Evolutionary conservation across 2,329 filamentous ascomycete genomes (phyloP).

Genomic region (Magnaporthiopsis incrustans): DNA sequence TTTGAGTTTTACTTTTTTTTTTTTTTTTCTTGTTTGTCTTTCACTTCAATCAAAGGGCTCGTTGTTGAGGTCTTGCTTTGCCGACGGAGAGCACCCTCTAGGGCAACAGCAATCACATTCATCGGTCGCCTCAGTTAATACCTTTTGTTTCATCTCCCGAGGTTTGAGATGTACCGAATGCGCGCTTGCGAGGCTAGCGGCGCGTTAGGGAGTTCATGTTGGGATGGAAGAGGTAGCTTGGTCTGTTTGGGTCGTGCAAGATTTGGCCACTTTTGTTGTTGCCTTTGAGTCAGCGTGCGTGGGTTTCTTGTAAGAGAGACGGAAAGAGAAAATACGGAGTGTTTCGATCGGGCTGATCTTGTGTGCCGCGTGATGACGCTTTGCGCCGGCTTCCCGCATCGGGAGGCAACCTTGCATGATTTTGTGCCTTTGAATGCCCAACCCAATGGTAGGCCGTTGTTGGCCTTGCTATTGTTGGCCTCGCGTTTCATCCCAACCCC

Average conservation of each 20-base stretch:
- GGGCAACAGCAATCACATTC: neutral
- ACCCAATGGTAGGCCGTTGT: neutral
- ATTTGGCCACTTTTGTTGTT: neutral
- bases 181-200: neutral
- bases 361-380: neutral
- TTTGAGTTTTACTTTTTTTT: neutral
- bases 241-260: neutral
- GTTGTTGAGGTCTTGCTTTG: neutral
- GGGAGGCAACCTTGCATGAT: neutral
- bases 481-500: neutral
- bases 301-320: neutral
- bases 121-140: neutral
- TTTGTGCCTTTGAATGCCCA: neutral
- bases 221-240: neutral
- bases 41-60: neutral
- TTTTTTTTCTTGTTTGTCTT: neutral
- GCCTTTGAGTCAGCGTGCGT: neutral
- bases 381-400: neutral
- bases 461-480: neutral
- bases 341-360: neutral
- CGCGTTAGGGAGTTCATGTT: neutral
- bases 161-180: neutral
- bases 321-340: neutral
- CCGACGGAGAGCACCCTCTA: neutral
- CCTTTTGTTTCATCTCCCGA: neutral